Base-by-base conservation (phyloP, 1,284 basidiomycete genomes). In the Termitomyces sp. region DNA sequence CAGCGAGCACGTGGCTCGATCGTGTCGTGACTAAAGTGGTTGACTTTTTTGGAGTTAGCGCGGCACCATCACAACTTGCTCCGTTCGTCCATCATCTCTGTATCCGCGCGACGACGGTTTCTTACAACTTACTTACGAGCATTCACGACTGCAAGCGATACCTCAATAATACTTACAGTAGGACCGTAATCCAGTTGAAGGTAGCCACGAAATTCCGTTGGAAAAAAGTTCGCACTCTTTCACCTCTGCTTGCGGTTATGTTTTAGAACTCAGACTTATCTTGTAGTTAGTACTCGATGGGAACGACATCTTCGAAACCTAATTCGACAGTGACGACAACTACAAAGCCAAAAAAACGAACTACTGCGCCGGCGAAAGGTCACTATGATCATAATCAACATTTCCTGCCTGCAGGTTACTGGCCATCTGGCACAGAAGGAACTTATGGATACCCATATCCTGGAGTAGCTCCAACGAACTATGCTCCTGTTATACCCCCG, bases 11-110 rank as follows among this genome's bases (percentile, higher is more conserved):
- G 45, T 52, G 53, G 14, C 18, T 31, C 37, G 30, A 40, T 46
- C 53, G 49, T 52, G 53, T 52, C 49, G 49, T 54, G 49, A 43
- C 43, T 28, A 31, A 28, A 37, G n/a, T 28, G n/a, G n/a, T n/a
- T n/a, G n/a, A n/a, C n/a, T n/a, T n/a, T n/a, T n/a, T n/a, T n/a
- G n/a, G n/a, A n/a, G n/a, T n/a, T n/a, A n/a, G n/a, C n/a, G n/a
- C n/a, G n/a, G n/a, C n/a, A n/a, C n/a, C n/a, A n/a, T n/a, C n/a
- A n/a, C n/a, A n/a, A 30, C 9, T 44, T 39, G 42, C 11, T 45
- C 48, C 33, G 13, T 19, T n/a, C 42, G 13, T 19, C 42, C 34
- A 44, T 34, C 38, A 41, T 37, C 41, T 37, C 41, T 10, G 35
- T 21, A n/a, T 45, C 13, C 30, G 30, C 34, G 13, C 11, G n/a